Evolutionary conservation across 2,329 filamentous ascomycete species (phyloP).

Genomic region (Pseudocercospora macadamiae): DNA sequence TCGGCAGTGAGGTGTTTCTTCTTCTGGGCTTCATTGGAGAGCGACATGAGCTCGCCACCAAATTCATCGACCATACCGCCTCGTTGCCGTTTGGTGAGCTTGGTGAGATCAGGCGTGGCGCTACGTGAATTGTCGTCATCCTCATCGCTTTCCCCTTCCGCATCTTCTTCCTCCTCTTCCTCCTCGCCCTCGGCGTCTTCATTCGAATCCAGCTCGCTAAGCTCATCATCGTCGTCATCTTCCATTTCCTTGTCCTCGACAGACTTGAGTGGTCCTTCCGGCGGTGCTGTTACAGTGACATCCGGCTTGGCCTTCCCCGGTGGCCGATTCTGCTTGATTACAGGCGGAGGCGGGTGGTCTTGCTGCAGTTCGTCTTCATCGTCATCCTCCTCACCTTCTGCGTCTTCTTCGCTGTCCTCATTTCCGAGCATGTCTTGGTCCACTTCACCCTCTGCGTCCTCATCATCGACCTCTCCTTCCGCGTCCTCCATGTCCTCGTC

Average conservation of each 20-base stretch:
- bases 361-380: conserved; percentile 40
- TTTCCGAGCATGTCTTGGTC: conserved; percentile 45
- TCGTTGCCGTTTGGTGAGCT: conserved; percentile 70
- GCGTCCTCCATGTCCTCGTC: conserved; percentile 30
- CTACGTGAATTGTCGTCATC: conserved; percentile 56
- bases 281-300: conserved; percentile 36
- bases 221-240: conserved; percentile 55
- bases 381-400: conserved; percentile 41
- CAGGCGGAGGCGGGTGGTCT: conserved; percentile 38
- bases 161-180: conserved; percentile 46
- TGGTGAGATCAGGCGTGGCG: conserved; percentile 65
- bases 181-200: conserved; percentile 40
- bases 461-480: conserved; percentile 26
- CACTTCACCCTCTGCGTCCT: conserved; percentile 32
- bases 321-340: conserved; percentile 33
- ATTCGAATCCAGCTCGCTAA: conserved; percentile 41
- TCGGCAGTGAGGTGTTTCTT: conserved; percentile 74
- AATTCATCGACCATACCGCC: conserved; percentile 57
- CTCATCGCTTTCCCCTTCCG: conserved; percentile 51
- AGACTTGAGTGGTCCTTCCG: conserved; percentile 40
- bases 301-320: conserved; percentile 32
- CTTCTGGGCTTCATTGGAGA: conserved; percentile 70
- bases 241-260: conserved; percentile 58
- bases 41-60: conserved; percentile 47
- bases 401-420: conserved; percentile 37